Base-by-base conservation (phyloP, 495 filamentous ascomycete species). In the Chaetomium fimeti region DNA sequence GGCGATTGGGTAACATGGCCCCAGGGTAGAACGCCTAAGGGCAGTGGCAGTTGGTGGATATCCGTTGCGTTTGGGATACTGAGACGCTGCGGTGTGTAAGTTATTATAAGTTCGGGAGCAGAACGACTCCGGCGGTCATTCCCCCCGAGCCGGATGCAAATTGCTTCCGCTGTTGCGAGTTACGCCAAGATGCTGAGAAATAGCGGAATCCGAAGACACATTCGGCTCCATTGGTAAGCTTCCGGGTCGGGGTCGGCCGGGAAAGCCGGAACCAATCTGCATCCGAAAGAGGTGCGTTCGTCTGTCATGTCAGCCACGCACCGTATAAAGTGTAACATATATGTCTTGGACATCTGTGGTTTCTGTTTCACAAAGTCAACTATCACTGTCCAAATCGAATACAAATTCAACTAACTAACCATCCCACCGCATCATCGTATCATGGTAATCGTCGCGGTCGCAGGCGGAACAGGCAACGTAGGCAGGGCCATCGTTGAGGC, bases 391-490 rank as follows among this genome's bases (percentile, higher is more conserved):
- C 11, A 40, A 12, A 12, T 40, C 38, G 13, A 12, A 40, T 9
- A 6, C 13, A 40, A 15, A 16, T 11, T 13, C 32, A 36, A 36
- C 32, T 9, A 36, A 36, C 32, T 32, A 11, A 36, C 32, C 32
- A 36, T 36, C 20, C 45, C 5, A 11, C 45, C 45, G 24, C 16
- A 49, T 11, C n/a, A 24, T 5, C 45, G 32, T n/a, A 66, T 43
- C 29, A 82, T 84, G 83, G 61, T 73, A 3, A 67, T 77, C 12
- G 71, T 86, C 58, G 83, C 82, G 16, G 77, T 86, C 29, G 82
- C 84, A 40, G 84, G 84, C 25, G 83, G 84, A 9, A 82, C 80
- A 29, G 82, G 82, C 11, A 76, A 74, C 27, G 69, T 86, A 20
- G 84, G 84, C 8, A 77, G 76, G 54, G 79, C 81, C 16, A 72